A percentile compares a stretch with the other conserved stretches of the same genome.
These are phyloP conservation scores for Knoxdaviesia proteae DNA, from an alignment of 2,329 filamentous ascomycete genomes.

Conservation along the genomic window DNA sequence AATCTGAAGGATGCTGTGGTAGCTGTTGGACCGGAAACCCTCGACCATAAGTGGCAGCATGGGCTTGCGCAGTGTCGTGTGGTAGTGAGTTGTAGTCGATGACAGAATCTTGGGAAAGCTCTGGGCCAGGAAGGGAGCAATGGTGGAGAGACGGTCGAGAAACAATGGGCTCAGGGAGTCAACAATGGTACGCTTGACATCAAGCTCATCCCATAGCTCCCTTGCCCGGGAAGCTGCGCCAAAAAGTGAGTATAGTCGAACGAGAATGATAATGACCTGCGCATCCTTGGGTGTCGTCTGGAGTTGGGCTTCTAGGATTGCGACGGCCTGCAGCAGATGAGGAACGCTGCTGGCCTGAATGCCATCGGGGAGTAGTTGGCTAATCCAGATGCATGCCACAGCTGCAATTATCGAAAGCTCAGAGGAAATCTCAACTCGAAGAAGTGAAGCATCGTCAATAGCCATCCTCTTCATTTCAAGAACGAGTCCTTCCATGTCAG, in stretches of 20 bases:
- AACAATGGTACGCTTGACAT: constrained; percentile 35
- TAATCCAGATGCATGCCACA: constrained; percentile 2
- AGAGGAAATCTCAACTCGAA: constrained; percentile 3
- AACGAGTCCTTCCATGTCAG: background rate
- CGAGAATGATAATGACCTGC: constrained; percentile 25
- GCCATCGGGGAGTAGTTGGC: background rate
- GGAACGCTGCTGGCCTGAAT: constrained; percentile 1
- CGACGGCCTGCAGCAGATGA: constrained; percentile 24
- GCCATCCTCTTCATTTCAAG: background rate
- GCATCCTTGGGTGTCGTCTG: constrained; percentile 22
- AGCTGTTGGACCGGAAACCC: constrained; percentile 27
- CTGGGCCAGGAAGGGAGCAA: constrained; percentile 20
- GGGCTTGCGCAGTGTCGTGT: constrained; percentile 22
- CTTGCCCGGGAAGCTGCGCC: constrained; percentile 26
- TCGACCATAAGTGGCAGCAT: constrained; percentile 21
- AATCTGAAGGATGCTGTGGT: constrained; percentile 27
- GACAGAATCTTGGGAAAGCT: constrained; percentile 14
- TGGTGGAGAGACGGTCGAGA: constrained; percentile 30
- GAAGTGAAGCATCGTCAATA: background rate
- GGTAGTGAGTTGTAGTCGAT: constrained; percentile 20
- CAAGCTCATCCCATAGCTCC: constrained; percentile 27
- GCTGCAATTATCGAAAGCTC: constrained; percentile 5
- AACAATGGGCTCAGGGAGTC: constrained; percentile 33
- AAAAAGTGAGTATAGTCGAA: constrained; percentile 28
- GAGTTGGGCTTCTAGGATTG: constrained; percentile 28